A percentile compares a stretch with the other conserved stretches of the same genome.
These are phyloP conservation scores for Trichomonas gallinae DNA, from an alignment of 208 protist genomes.

Conservation along the genomic window DNA sequence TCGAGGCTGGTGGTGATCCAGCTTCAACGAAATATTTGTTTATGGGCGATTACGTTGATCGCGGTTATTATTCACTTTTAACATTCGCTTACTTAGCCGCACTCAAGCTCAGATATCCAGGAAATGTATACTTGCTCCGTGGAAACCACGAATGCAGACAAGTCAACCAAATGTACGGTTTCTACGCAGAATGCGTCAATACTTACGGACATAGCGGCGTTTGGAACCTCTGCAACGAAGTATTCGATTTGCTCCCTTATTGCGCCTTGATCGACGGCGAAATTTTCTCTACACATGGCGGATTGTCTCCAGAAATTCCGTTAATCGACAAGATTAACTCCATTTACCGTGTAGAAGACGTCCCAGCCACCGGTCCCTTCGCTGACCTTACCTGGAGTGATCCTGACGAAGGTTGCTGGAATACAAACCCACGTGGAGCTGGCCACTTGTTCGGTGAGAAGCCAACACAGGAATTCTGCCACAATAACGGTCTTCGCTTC, in stretches of 20 bases:
- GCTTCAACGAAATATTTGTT: slow-evolving; percentile 94
- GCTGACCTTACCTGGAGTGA: slow-evolving; percentile 87
- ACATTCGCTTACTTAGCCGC: slow-evolving; percentile 70
- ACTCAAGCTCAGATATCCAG: slow-evolving; percentile 63
- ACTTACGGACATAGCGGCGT: slow-evolving; percentile 67
- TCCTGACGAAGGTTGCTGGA: slow-evolving; percentile 83
- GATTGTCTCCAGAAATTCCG: slow-evolving; percentile 55
- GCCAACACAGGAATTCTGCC: slow-evolving; percentile 60
- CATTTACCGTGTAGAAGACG: slow-evolving; percentile 53
- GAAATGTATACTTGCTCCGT: slow-evolving; percentile 63
- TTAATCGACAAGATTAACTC: slow-evolving; percentile 66
- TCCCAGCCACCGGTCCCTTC: not conserved
- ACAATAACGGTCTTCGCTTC: slow-evolving; percentile 70
- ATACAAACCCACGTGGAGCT: slow-evolving; percentile 83
- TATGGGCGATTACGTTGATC: slow-evolving; percentile 51
- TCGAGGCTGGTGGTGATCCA: slow-evolving; percentile 52
- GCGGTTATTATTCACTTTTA: slow-evolving; percentile 52
- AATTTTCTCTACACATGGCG: slow-evolving; percentile 66
- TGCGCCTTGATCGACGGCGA: slow-evolving; percentile 46
- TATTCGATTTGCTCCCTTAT: slow-evolving; percentile 66
- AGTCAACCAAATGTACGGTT: slow-evolving; percentile 76
- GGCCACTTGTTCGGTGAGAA: slow-evolving; percentile 94
- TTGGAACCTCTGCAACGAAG: slow-evolving; percentile 62
- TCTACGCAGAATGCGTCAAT: slow-evolving; percentile 65
- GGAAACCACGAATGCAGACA: slow-evolving; percentile 78